A percentile compares a stretch with the other conserved stretches of the same genome.
Conservation (phyloP, 768 basidiomycete species). For the Tubosaeta sp. region DNA sequence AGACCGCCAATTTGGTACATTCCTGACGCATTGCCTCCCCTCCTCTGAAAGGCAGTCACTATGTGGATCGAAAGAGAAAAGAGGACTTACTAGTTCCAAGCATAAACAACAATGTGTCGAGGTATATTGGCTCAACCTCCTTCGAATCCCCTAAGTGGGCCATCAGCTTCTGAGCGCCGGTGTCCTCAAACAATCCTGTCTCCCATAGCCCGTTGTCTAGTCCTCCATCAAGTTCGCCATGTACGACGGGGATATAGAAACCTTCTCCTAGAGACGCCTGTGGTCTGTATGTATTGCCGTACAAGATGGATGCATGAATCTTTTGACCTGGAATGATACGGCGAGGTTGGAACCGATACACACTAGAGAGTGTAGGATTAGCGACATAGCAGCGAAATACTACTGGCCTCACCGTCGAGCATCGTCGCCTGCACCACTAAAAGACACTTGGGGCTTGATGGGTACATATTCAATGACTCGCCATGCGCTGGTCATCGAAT, state of each 20-base stretch:
- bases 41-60: neutral
- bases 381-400: neutral
- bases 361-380: conserved; percentile 4
- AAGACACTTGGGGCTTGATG: conserved; percentile 23
- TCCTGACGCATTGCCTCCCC: conserved; percentile 5
- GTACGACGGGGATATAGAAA: conserved; percentile 16
- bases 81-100: conserved; percentile 14
- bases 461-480: conserved; percentile 15
- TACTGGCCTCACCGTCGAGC: conserved; percentile 11
- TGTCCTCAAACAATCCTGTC: conserved; percentile 16
- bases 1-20: conserved; percentile 8
- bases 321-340: conserved; percentile 27
- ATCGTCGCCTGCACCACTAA: conserved; percentile 14
- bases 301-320: conserved; percentile 21
- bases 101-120: conserved; percentile 18
- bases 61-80: neutral
- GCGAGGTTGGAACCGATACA: conserved; percentile 16
- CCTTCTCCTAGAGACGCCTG: conserved; percentile 16
- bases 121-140: conserved; percentile 11
- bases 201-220: conserved; percentile 16
- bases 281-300: conserved; percentile 18
- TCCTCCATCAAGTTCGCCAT: neutral
- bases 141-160: conserved; percentile 4
- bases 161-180: conserved; percentile 10
- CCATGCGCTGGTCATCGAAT: conserved; percentile 19